Evolutionary conservation across 768 basidiomycete genomes (phyloP), one percentile per base, ranked within the genome.

Genomic region (Trametes punicea): DNA sequence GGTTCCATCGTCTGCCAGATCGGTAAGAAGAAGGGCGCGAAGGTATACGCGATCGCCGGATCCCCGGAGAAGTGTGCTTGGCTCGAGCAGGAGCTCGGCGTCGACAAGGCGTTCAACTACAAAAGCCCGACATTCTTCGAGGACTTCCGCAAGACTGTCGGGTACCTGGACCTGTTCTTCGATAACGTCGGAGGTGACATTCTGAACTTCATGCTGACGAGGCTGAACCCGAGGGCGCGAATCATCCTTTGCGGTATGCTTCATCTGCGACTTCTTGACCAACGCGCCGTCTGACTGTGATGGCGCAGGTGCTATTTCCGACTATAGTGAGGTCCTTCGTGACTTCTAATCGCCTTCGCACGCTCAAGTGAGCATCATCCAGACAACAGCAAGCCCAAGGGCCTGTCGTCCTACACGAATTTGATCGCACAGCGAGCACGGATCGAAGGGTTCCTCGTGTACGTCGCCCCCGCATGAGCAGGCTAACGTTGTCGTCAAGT

Each of bases 41-140:
- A 80, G 52, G 94, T 98, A 42, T 84, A 91, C 57, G 96, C 84
- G 10, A 90, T 97, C 64, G 93, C 93, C 0, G 94, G 96, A 23
- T 82, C 83, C 0, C 66, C 76, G 6, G 90, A 92, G 18, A 98
- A 98, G 69, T 90, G 90, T 66, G 74, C 77, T 5, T 93, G 91
- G 86, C 81, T 98, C n/a, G 80, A 84, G 68, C 78, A 84, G 36
- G 90, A 95, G 44, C 69, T 96, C 7, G 92, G 92, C 16, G 85
- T 92, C 40, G 87, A 93, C 58, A 81, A 79, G 50, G 90, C 87
- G 2, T 73, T 97, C 66, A 90, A 97, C 69, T 98, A 98, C 75
- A 98, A 95, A 73, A 82, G 81, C 65, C 70, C 77, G 25, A 81
- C 77, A 15, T 96, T 93, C 74, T 72, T 70, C 51, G 69, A 80